A percentile compares a stretch with the other conserved stretches of the same genome.
Evolutionary conservation across 345 rosid species (phyloP).

Genomic region (Eucalyptus regnans): DNA sequence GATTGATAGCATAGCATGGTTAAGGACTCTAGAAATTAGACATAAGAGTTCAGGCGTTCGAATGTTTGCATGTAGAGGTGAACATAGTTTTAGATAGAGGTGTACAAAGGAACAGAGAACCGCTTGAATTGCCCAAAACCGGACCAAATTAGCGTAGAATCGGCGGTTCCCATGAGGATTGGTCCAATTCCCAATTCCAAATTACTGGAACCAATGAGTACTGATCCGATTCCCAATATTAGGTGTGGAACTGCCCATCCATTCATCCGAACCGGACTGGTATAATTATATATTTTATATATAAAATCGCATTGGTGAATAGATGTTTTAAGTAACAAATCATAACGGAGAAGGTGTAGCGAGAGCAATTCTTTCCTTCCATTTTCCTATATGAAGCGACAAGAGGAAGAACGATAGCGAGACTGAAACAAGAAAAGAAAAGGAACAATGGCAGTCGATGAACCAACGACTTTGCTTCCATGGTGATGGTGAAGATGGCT

Average conservation of each 20-base stretch:
- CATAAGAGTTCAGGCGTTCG: neutral
- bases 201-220: no score
- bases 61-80: neutral
- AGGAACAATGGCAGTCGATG: neutral
- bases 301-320: neutral
- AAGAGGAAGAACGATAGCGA: neutral
- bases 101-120: neutral
- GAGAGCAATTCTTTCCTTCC: neutral
- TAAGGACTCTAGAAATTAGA: neutral
- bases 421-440: neutral
- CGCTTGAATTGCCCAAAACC: accelerated
- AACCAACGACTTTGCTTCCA: neutral
- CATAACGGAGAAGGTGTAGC: neutral
- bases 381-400: neutral
- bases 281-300: no score
- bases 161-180: accelerated
- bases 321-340: neutral
- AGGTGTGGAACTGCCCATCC: neutral
- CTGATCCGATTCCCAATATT: accelerated
- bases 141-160: accelerated
- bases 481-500: neutral
- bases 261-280: accelerated
- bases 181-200: accelerated
- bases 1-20: neutral
- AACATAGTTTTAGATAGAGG: no score